A percentile compares a stretch with the other conserved stretches of the same genome.
phyloP scores from a whole-genome alignment of 164 flowering plant species.

The Akebia trifoliata region DNA sequence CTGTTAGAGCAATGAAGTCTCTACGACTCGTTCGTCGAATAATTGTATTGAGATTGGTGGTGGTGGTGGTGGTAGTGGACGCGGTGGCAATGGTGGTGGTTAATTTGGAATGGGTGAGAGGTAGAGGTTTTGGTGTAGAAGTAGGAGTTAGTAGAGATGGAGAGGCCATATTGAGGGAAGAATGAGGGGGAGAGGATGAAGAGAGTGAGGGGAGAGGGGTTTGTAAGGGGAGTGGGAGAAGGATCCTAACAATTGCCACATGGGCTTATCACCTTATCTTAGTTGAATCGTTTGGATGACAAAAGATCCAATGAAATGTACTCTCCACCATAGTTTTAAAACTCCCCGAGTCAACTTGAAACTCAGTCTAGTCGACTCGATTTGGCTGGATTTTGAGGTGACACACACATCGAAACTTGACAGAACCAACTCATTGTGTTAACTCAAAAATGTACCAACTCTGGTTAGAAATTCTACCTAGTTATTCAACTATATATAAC shows the following conservation, averaged over 20 bases:
- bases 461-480: no score
- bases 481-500: no score
- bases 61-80: slow-evolving; percentile 22
- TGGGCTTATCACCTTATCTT: slow-evolving; percentile 87
- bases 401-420: no score
- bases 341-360: no score
- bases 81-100: slow-evolving; percentile 25
- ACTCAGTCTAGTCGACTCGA: no score
- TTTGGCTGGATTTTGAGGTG: no score
- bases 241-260: slow-evolving; percentile 34
- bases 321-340: no score
- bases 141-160: slow-evolving; percentile 65
- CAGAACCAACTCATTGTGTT: no score
- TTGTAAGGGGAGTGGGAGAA: slow-evolving; percentile 11
- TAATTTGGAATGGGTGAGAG: slow-evolving; percentile 28
- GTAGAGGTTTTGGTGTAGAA: slow-evolving; percentile 37
- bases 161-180: slow-evolving; percentile 36
- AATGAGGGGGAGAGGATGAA: slow-evolving; percentile 1
- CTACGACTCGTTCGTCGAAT: slow-evolving; percentile 32
- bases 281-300: slow-evolving; percentile 37
- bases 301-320: slow-evolving; percentile 28
- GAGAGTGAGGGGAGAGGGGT: slow-evolving; percentile 1
- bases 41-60: slow-evolving; percentile 3
- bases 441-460: no score
- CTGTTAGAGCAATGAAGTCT: slow-evolving; percentile 23